These are phyloP conservation scores for Fusarium sp. DNA, from an alignment of 2,329 filamentous ascomycete species.

Conservation along the genomic window DNA sequence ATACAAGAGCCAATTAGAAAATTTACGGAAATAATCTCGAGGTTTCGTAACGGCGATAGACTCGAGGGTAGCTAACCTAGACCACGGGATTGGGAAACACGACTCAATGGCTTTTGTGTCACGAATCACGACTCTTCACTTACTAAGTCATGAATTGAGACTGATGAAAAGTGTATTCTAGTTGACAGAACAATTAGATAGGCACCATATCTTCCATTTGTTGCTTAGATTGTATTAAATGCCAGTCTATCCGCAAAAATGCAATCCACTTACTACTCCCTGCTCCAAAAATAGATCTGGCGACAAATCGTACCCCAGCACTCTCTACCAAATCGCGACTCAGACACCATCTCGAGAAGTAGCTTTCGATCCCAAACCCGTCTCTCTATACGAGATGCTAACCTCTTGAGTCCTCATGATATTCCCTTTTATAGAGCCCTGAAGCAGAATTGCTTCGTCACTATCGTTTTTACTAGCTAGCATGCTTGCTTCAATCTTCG, in stretches of 20 bases:
- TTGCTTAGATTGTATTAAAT: accelerated
- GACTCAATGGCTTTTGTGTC: accelerated
- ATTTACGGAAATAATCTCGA: background rate
- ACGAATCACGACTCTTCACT: accelerated
- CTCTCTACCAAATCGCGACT: too few species aligned
- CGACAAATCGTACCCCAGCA: too few species aligned
- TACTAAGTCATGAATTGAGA: accelerated
- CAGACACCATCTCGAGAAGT: background rate
- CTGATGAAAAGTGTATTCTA: too few species aligned
- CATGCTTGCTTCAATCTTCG: background rate
- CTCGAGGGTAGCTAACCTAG: background rate
- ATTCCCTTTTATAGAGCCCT: background rate
- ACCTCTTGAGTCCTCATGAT: background rate
- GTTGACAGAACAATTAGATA: accelerated
- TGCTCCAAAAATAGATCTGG: too few species aligned
- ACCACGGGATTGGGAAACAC: background rate
- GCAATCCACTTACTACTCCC: too few species aligned
- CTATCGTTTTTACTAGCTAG: background rate
- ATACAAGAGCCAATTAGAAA: accelerated
- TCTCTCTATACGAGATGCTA: background rate
- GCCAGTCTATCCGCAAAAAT: too few species aligned
- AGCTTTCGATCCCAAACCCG: background rate
- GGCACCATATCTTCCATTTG: accelerated
- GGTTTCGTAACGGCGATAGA: background rate
- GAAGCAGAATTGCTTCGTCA: background rate